phyloP scores from a whole-genome alignment of 306 rosid species.

The Herpetospermum pedunculosum region DNA sequence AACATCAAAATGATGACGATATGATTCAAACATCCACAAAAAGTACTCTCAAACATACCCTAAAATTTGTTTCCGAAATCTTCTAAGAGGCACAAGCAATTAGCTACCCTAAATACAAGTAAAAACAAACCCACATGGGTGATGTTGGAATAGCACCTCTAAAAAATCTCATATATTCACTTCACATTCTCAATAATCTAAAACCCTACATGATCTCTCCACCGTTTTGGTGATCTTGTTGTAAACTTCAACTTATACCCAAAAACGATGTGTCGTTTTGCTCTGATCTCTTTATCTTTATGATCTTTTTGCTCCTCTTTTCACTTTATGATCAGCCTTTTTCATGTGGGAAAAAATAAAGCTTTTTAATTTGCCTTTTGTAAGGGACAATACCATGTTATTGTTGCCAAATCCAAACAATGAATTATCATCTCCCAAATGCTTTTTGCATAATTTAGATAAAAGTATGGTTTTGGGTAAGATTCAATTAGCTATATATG shows the following conservation, averaged over 20 bases:
- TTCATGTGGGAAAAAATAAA: background rate
- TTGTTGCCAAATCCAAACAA: background rate
- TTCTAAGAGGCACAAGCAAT: too few species aligned
- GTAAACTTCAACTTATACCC: background rate
- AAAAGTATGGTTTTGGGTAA: background rate
- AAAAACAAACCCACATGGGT: slow-evolving; percentile 12
- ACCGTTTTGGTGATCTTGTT: background rate
- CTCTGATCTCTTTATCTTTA: background rate
- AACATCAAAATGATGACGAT: too few species aligned
- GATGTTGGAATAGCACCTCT: slow-evolving; percentile 19
- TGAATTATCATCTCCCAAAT: background rate
- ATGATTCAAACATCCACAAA: too few species aligned
- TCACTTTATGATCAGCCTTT: background rate
- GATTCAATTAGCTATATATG: background rate
- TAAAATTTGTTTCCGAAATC: background rate
- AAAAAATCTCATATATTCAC: background rate
- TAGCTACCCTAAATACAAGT: slow-evolving; percentile 4
- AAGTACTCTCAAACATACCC: too few species aligned
- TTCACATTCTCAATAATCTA: background rate
- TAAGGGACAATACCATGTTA: background rate
- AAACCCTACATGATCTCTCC: background rate
- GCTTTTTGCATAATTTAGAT: background rate
- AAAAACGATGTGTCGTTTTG: background rate
- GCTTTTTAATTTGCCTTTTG: background rate
- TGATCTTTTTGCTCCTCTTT: background rate